phyloP scores from a whole-genome alignment of 805 yeast species.

The Metschnikowia picachoensis region DNA sequence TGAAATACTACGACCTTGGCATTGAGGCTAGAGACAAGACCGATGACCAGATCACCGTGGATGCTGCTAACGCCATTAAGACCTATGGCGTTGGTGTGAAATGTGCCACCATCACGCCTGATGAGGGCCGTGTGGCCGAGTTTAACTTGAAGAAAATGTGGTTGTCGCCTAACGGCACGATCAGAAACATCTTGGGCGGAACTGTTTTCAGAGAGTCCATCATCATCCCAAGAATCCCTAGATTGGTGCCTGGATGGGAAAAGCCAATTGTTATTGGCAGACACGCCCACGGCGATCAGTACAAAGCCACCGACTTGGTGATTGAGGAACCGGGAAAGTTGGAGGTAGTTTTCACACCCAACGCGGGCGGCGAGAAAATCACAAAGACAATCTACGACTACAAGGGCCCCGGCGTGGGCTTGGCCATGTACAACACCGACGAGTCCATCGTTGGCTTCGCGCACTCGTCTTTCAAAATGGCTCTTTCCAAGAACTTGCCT shows the following conservation, averaged over 20 bases:
- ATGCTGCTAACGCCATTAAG: conserved; percentile 85
- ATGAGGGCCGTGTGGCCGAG: conserved; percentile 91
- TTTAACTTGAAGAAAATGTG: conserved; percentile 92
- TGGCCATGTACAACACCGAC: conserved; percentile 95
- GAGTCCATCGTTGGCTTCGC: conserved; percentile 90
- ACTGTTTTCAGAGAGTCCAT: conserved; percentile 97
- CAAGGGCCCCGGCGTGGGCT: conserved; percentile 72
- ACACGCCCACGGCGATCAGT: conserved; percentile 97
- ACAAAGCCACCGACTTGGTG: conserved; percentile 85
- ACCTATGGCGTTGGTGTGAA: conserved; percentile 91
- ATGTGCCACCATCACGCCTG: conserved; percentile 99
- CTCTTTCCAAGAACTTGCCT: conserved; percentile 72
- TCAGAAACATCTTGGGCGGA: conserved; percentile 92
- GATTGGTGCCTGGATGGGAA: conserved; percentile 89
- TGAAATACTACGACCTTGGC: conserved; percentile 89
- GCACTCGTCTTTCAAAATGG: conserved; percentile 85
- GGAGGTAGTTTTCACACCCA: conserved; percentile 72
- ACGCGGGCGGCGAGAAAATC: conserved; percentile 52
- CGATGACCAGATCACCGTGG: conserved; percentile 81
- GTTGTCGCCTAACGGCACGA: conserved; percentile 96
- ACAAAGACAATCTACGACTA: conserved; percentile 64
- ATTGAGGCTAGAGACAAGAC: conserved; percentile 85
- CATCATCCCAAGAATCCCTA: conserved; percentile 82
- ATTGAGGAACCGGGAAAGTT: conserved; percentile 77
- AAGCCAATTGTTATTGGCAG: conserved; percentile 95